These are phyloP conservation scores for Torulaspora pretoriensis DNA, from an alignment of 1,139 yeast genomes.

Conservation along the genomic window DNA sequence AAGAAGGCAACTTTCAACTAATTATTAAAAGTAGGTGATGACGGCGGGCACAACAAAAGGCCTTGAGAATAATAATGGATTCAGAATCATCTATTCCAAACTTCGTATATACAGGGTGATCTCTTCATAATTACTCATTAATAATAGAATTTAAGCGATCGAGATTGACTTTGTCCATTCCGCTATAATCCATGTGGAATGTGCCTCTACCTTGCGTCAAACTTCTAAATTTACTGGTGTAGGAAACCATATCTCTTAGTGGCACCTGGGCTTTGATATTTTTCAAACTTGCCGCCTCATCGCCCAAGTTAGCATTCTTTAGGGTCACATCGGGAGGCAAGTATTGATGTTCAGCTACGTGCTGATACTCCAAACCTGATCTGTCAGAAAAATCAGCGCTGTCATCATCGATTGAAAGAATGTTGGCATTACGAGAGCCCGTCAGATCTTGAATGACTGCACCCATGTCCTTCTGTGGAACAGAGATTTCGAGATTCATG, in stretches of 20 bases:
- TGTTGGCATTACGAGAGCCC: constrained; percentile 66
- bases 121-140: constrained; percentile 15
- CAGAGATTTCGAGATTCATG: constrained; percentile 72
- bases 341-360: constrained; percentile 50
- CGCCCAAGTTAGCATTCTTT: constrained; percentile 24
- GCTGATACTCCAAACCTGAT: constrained; percentile 43
- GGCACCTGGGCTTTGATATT: constrained; percentile 76
- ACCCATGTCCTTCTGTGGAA: constrained; percentile 72
- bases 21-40: too few relatives aligned
- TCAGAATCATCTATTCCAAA: background rate
- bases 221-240: constrained; percentile 69
- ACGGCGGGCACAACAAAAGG: too few relatives aligned
- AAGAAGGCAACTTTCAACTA: too few relatives aligned
- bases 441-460: constrained; percentile 76
- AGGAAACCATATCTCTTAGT: constrained; percentile 84
- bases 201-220: constrained; percentile 88
- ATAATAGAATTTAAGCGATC: constrained; percentile 45
- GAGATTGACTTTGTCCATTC: constrained; percentile 59
- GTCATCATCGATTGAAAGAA: constrained; percentile 60
- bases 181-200: constrained; percentile 70
- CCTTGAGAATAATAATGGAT: too few relatives aligned
- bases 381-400: constrained; percentile 35
- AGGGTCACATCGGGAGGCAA: constrained; percentile 56
- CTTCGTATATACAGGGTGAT: background rate
- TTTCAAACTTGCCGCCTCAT: constrained; percentile 41